Conservation (phyloP, 257 asterid genomes). For the Nicotiana undulata region DNA sequence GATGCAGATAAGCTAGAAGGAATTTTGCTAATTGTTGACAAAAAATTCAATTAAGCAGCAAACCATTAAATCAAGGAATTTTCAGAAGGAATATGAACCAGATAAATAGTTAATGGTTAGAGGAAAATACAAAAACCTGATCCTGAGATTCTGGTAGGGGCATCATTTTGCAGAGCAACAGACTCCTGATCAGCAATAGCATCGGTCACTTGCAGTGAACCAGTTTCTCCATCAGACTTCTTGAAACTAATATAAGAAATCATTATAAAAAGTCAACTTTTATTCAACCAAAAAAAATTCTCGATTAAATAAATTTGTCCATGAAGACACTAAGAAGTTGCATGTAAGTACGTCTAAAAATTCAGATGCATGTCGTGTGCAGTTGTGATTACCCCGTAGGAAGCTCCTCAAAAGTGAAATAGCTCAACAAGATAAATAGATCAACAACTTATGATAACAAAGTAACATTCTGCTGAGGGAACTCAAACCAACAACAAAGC, state of each 20-base stretch:
- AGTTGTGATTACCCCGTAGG: neutral
- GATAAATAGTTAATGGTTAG: neutral
- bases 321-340: neutral
- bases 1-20: neutral
- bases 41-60: neutral
- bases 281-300: slow-evolving; percentile 2
- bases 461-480: neutral
- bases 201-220: slow-evolving; percentile 1
- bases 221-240: slow-evolving; percentile 18
- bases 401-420: neutral
- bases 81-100: neutral
- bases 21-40: neutral
- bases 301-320: neutral
- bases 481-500: neutral
- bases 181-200: slow-evolving; percentile 6
- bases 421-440: neutral
- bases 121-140: slow-evolving; percentile 11
- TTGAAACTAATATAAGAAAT: slow-evolving; percentile 10
- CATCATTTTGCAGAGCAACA: neutral
- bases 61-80: neutral
- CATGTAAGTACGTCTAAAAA: neutral
- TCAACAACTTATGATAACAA: neutral
- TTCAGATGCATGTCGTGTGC: neutral
- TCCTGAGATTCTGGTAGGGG: neutral
- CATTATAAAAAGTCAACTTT: neutral